phyloP scores from a whole-genome alignment of 2,329 filamentous ascomycete species.

The Blastomyces gilchristii region DNA sequence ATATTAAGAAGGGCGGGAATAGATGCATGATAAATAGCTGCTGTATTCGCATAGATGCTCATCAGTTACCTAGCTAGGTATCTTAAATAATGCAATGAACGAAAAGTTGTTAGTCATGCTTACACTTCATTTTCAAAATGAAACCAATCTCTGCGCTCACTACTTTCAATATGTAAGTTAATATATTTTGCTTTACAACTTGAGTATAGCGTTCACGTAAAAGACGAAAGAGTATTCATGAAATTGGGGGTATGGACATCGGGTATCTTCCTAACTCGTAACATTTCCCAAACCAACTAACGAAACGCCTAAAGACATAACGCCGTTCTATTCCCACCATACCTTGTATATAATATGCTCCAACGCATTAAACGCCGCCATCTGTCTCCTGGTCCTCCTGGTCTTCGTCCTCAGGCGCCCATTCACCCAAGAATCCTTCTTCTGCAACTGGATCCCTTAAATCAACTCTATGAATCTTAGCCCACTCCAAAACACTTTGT shows the following conservation, averaged over 20 bases:
- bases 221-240: not conserved
- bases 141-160: not conserved
- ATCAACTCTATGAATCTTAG: slow-evolving; percentile 50
- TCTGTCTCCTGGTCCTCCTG: slow-evolving; percentile 14
- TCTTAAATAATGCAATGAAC: slow-evolving; percentile 5
- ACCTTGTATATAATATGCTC: not conserved
- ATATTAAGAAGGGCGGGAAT: not conserved
- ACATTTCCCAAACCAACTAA: not conserved
- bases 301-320: not conserved
- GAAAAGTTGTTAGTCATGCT: not conserved
- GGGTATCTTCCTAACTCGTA: slow-evolving; percentile 5
- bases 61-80: not conserved
- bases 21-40: not conserved
- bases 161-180: not conserved
- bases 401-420: slow-evolving; percentile 38
- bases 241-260: not conserved
- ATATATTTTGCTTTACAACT: not conserved
- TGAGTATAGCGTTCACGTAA: too few relatives aligned
- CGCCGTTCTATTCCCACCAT: slow-evolving; percentile 9
- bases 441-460: slow-evolving; percentile 60
- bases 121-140: not conserved
- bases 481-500: slow-evolving; percentile 56
- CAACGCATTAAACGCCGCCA: slow-evolving; percentile 19
- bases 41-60: slow-evolving; percentile 2
- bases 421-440: slow-evolving; percentile 62